Evolutionary conservation across 192 early-diverging fungal species (phyloP), one percentile per base, ranked within the genome.

Genomic region (Chytriomyces hyalinus): DNA sequence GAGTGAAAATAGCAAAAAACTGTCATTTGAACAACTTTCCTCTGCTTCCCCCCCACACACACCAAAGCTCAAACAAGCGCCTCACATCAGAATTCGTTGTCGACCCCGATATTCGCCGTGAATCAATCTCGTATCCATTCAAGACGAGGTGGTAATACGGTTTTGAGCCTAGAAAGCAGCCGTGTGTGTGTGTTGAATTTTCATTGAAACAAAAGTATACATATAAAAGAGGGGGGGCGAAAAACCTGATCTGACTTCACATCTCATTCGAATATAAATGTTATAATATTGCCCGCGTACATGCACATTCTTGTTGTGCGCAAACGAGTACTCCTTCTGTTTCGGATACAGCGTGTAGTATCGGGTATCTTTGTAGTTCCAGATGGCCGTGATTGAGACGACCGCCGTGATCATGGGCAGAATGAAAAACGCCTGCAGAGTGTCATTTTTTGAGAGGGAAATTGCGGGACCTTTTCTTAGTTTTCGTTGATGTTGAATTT

Each of bases 311-410:
- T 57, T 49, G 46, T 79, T 79, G 44, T 73, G 78, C 8, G 61
- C 36, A 65, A 79, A 79, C 17, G 57, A 6, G 61, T 79, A 79
- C 51, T 74, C 72, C 67, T 74, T 73, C 49, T 17, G 24, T 26
- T 65, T 49, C 2, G 78, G 78, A 45, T 26, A 10, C 17, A 79
- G 65, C 6, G 71, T 74, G 63, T 79, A 79, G 22, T 65, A 65
- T 24, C 78, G 46, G 49, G 78, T 79, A 36, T 79, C 78, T 65
- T 79, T 79, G 65, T 74, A 79, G 48, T 73, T 79, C 78, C 78
- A 79, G 9, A 79, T 74, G 20, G 70, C 49, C 5, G 71, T 72
- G 8, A 79, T 61, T 11, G 78, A 79, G 6, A 79, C 66, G 22
- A 79, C 61, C 63, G 67, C 59, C 0, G 67, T 43, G 22, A 79